A percentile compares a stretch with the other conserved stretches of the same genome.
phyloP scores from a whole-genome alignment of 192 early-diverging fungal genomes.

The Backusella westeae region DNA sequence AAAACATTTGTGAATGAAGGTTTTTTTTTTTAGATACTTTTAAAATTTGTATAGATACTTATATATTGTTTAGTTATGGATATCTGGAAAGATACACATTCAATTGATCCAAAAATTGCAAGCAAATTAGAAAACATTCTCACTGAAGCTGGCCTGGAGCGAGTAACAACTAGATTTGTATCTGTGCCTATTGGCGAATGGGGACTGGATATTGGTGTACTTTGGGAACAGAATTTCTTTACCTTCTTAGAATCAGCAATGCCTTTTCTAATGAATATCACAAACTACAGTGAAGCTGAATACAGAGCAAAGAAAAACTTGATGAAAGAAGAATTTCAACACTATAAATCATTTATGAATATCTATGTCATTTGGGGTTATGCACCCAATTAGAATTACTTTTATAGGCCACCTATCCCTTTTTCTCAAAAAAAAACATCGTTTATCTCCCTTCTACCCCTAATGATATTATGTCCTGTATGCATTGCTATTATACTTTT shows the following conservation, averaged over 20 bases:
- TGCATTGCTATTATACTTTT: not conserved
- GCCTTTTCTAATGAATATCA: not conserved
- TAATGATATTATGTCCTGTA: not conserved
- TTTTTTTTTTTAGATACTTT: not conserved
- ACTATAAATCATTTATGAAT: slow-evolving; percentile 4
- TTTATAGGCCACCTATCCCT: not conserved
- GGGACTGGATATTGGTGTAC: slow-evolving; percentile 22
- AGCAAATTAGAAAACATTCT: not conserved
- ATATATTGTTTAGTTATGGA: not conserved
- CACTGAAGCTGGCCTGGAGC: slow-evolving; percentile 3
- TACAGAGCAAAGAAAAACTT: not conserved
- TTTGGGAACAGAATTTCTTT: slow-evolving; percentile 15
- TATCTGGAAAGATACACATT: not conserved
- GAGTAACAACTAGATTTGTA: not conserved
- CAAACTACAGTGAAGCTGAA: not conserved
- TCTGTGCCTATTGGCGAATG: slow-evolving; percentile 20
- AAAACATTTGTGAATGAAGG: not conserved
- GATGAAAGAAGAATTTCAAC: not conserved
- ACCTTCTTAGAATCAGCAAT: not conserved
- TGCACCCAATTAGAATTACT: not conserved
- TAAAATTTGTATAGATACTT: not conserved
- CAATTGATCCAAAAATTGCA: slow-evolving; percentile 11
- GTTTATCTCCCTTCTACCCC: not conserved
- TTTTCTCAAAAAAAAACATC: not conserved
- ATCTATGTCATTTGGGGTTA: slow-evolving; percentile 3